A percentile compares a stretch with the other conserved stretches of the same genome.
Conservation (phyloP, 371 early-diverging fungal species). For the Phascolomyces articulosus region DNA sequence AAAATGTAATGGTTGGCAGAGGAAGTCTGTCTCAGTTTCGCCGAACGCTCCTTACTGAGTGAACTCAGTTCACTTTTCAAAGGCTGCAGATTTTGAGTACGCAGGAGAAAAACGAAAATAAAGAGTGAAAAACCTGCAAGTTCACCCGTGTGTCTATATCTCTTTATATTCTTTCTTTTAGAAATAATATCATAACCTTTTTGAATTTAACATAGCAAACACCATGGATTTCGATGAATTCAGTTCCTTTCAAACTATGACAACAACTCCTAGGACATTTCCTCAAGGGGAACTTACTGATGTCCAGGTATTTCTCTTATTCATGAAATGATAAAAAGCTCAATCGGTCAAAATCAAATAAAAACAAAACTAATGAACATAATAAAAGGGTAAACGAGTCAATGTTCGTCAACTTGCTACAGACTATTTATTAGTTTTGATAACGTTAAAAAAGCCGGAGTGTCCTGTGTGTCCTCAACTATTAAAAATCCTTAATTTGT, state of each 20-base stretch:
- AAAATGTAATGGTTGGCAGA: not conserved
- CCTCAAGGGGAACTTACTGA: conserved; percentile 32
- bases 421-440: conserved; percentile 32
- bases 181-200: no score
- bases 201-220: not conserved
- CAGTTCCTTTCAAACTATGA: conserved; percentile 36
- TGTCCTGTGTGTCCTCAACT: conserved; percentile 46
- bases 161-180: no score
- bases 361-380: not conserved
- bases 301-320: conserved; percentile 43
- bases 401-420: conserved; percentile 29
- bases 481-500: conserved; percentile 39
- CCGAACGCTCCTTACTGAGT: not conserved
- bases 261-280: conserved; percentile 38
- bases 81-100: not conserved
- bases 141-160: no score
- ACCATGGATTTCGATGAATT: conserved; percentile 21
- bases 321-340: not conserved
- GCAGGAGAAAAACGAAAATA: not conserved
- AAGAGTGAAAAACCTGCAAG: no score
- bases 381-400: conserved; percentile 30
- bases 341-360: not conserved
- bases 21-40: not conserved
- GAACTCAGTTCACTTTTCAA: no score
- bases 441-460: conserved; percentile 32